These are phyloP conservation scores for Flueggea neowawraea DNA, from an alignment of 441 rosid species.

Conservation along the genomic window DNA sequence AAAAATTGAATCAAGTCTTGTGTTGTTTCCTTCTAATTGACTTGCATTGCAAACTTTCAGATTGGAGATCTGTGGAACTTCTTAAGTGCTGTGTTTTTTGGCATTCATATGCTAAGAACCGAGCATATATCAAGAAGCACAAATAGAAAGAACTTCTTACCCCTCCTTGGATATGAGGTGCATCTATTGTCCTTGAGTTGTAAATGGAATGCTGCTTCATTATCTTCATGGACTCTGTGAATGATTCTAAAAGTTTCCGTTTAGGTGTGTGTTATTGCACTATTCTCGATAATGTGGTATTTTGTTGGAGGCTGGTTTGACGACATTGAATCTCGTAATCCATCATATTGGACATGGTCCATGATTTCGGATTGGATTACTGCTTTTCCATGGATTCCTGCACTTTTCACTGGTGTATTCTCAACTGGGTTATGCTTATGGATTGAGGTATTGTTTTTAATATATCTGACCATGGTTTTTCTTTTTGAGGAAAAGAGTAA, in stretches of 20 bases:
- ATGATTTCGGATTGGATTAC: slow-evolving; percentile 40
- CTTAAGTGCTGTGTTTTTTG: slow-evolving; percentile 59
- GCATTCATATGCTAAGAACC: slow-evolving; percentile 60
- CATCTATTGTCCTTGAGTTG: slow-evolving; percentile 3
- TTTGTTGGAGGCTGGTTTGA: slow-evolving; percentile 32
- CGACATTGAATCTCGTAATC: slow-evolving; percentile 24
- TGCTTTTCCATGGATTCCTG: slow-evolving; percentile 66
- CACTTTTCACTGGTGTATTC: slow-evolving; percentile 49
- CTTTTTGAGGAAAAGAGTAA: background rate
- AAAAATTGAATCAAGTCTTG: no score
- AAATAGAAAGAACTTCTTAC: slow-evolving; percentile 38
- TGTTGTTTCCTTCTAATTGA: no score
- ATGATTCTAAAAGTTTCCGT: slow-evolving; percentile 4
- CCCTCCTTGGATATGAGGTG: slow-evolving; percentile 62
- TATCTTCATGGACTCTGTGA: slow-evolving; percentile 6
- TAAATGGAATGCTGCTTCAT: background rate
- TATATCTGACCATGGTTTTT: background rate
- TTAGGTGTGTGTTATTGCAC: slow-evolving; percentile 47
- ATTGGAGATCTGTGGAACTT: slow-evolving; percentile 66
- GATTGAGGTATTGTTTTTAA: slow-evolving; percentile 43
- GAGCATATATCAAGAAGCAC: slow-evolving; percentile 57
- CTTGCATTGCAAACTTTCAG: slow-evolving; percentile 20
- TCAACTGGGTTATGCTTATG: slow-evolving; percentile 56
- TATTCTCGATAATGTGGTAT: slow-evolving; percentile 47
- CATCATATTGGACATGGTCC: slow-evolving; percentile 45